Percentiles rank a stretch among this genome's conserved stretches.
These are phyloP conservation scores for Prunus yedoensis DNA, from an alignment of 331 rosid species.

Conservation along the genomic window DNA sequence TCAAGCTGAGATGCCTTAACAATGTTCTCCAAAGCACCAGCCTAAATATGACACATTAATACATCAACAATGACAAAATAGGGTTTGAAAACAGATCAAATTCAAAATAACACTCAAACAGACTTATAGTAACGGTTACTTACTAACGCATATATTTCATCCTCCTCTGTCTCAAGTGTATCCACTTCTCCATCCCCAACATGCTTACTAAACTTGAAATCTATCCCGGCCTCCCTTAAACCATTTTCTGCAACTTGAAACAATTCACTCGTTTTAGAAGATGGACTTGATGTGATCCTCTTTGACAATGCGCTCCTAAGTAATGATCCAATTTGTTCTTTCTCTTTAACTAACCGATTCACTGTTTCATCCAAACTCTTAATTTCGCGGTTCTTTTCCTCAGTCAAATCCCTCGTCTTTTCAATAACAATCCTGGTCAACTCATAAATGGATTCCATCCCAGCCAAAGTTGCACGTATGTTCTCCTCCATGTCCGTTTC, in stretches of 20 bases:
- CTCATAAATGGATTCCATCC: conserved; percentile 86
- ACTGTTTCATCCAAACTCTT: conserved; percentile 66
- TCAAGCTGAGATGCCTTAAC: conserved; percentile 94
- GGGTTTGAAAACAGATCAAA: conserved; percentile 9
- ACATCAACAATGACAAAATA: conserved; percentile 24
- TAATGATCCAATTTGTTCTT: conserved; percentile 92
- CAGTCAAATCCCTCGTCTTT: conserved; percentile 58
- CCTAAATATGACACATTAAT: conserved; percentile 46
- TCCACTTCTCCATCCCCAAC: conserved; percentile 48
- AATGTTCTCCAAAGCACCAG: conserved; percentile 93
- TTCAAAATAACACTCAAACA: neutral
- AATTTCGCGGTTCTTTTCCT: conserved; percentile 62
- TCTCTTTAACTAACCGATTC: conserved; percentile 63
- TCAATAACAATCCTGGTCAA: conserved; percentile 55
- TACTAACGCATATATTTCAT: conserved; percentile 83
- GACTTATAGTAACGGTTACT: conserved; percentile 22
- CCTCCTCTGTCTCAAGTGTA: conserved; percentile 50
- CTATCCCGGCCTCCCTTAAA: conserved; percentile 80
- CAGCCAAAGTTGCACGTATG: conserved; percentile 83
- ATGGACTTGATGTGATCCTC: conserved; percentile 54
- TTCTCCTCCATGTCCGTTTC: conserved; percentile 88
- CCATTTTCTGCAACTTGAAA: conserved; percentile 91
- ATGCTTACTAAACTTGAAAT: conserved; percentile 82
- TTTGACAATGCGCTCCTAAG: conserved; percentile 82
- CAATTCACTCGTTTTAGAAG: conserved; percentile 58